Base-by-base conservation (phyloP, 2,329 filamentous ascomycete genomes). In the Penicillium sp. region DNA sequence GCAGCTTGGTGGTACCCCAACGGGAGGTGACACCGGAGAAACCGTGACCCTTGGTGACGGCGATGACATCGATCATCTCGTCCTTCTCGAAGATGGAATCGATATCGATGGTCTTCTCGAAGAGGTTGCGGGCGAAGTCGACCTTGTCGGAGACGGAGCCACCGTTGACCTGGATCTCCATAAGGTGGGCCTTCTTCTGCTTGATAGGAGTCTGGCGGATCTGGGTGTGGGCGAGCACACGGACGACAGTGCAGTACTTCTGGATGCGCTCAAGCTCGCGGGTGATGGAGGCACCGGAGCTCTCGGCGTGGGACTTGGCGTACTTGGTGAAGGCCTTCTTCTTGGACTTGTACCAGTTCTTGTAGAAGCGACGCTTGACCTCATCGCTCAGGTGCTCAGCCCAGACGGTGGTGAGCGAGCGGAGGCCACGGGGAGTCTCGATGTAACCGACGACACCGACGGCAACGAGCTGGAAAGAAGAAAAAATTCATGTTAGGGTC, bases 271-370 rank as follows among this genome's bases (percentile, higher is more conserved):
- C 94, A 78, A 99, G 88, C 83, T 99, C 94, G 78, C 91, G 90
- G 81, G 90, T 92, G 85, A 97, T 89, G 76, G 91, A 92, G 72
- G 90, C 83, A 75, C 91, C 93, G 82, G 81, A 90, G 84, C 83
- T 89, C 86, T 97, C 93, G 67, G 93, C 92, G 89, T 97, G 91
- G 89, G 96, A 93, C 91, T 97, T 99, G 86, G 94, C 91, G 84
- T 99, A 99, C 87, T 96, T 97, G 87, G 94, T 99, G 86, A 99
- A 99, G 65, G 94, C 94, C 93, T 99, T 99, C 91, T 97, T 97
- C 93, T 99, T 99, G 87, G 88, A 92, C 90, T 96, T 96, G 90
- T 99, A 99, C 94, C 94, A 99, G 90, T 99, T 99, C 92, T 97
- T 97, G 91, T 99, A 99, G 91, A 99, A 99, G 79, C 94, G 91